Evolutionary conservation across 2,329 filamentous ascomycete genomes (phyloP), one percentile per base, ranked within the genome.

Genomic region (Ceratocystis papillata): DNA sequence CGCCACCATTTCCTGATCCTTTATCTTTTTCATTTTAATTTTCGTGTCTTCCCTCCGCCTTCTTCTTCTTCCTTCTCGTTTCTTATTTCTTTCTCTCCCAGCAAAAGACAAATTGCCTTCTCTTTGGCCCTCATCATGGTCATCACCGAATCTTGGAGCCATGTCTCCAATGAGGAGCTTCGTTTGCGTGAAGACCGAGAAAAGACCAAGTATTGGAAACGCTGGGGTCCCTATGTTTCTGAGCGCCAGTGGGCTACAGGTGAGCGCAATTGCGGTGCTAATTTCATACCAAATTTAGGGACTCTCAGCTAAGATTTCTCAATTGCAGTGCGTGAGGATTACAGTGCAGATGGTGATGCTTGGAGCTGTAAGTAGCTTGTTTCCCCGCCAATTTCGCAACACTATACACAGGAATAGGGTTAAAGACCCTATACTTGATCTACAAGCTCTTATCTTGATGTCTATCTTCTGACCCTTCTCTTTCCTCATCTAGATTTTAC

Each of bases 161-260:
- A 90, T 76, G 82, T 93, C 74, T 91, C 88, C 68, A 87, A 89
- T 76, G 93, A 97, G 78, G 93, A 97, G 80, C 88, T 88, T 76
- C 87, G 94, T 62, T 82, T 97, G 71, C 87, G 88, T 73, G 85
- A 96, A 73, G 93, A 97, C 76, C 84, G 86, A 68, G 84, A 93
- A 70, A 87, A 87, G 69, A 83, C 78, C 70, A 93, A 90, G 76
- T 97, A 97, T 79, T 97, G 93, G 93, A 97, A 97, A 84, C 90
- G 88, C 85, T 96, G 92, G 91, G 93, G 93, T 65, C 87, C 92
- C 28, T 97, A 96, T 73, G 87, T 96, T 71, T 86, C 92, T 65
- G 93, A 97, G 79, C 82, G 92, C 73, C 92, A 96, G 79, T 96
- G 93, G 93, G 91, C 92, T 67, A 96, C 91, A 71, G 91, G 89